These are phyloP conservation scores for Saccharomycopsis amapae DNA, from an alignment of 805 yeast species.

Conservation along the genomic window DNA sequence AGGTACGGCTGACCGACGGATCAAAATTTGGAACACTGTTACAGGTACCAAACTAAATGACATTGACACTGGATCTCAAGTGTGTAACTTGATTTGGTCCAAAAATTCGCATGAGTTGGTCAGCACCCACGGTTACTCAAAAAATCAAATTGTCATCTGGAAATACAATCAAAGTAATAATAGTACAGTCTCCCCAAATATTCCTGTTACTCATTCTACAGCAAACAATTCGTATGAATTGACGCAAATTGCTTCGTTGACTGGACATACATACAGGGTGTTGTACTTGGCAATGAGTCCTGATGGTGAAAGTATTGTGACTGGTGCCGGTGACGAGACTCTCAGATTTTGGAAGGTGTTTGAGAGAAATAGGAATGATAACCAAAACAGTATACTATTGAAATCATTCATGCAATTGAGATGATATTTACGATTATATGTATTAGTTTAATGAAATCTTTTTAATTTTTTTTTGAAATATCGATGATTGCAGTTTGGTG, in stretches of 20 bases:
- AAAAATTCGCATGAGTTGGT: conserved; percentile 87
- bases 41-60: conserved; percentile 69
- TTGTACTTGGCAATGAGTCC: conserved; percentile 85
- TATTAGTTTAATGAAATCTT: neutral
- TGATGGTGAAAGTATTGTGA: conserved; percentile 93
- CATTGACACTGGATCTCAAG: conserved; percentile 94
- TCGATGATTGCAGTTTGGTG: neutral
- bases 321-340: conserved; percentile 99
- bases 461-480: neutral
- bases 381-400: conserved; percentile 54
- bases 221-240: conserved; percentile 26
- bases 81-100: conserved; percentile 91
- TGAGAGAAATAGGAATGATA: conserved; percentile 60
- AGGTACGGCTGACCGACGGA: conserved; percentile 87
- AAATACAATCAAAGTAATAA: conserved; percentile 57
- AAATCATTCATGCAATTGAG: conserved; percentile 73
- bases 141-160: conserved; percentile 90
- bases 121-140: conserved; percentile 89
- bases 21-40: conserved; percentile 87
- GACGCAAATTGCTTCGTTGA: conserved; percentile 88
- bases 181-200: neutral
- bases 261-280: conserved; percentile 92
- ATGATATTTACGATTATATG: conserved; percentile 25
- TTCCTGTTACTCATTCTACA: neutral
- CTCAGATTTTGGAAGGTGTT: conserved; percentile 92